phyloP scores from a whole-genome alignment of 2,329 filamentous ascomycete species.

The Fusarium anguioides region DNA sequence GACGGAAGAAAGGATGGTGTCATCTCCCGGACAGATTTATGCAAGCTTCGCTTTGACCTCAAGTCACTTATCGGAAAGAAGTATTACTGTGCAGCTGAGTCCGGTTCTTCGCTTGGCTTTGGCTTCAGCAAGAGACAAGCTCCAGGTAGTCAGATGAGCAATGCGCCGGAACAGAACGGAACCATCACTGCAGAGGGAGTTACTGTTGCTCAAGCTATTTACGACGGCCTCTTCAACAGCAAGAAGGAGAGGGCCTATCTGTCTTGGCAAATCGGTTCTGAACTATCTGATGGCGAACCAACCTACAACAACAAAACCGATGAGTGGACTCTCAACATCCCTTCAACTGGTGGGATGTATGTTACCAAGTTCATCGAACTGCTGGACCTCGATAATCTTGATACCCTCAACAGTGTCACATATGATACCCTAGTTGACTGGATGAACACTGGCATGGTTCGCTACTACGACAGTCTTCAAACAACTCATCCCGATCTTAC shows the following conservation, averaged over 20 bases:
- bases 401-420: background rate
- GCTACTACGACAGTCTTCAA: slow-evolving; percentile 6
- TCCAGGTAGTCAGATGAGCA: background rate
- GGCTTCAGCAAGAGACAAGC: slow-evolving; percentile 7
- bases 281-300: background rate
- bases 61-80: background rate
- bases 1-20: slow-evolving; percentile 12
- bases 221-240: background rate
- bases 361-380: slow-evolving; percentile 9
- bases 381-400: background rate
- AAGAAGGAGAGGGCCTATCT: background rate
- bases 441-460: background rate
- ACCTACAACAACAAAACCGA: background rate
- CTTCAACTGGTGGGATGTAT: background rate
- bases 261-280: background rate
- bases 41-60: slow-evolving; percentile 11
- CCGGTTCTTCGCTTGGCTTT: slow-evolving; percentile 7
- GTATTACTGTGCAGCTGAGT: slow-evolving; percentile 7
- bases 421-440: background rate
- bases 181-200: background rate
- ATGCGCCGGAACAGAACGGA: background rate
- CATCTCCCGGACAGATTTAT: slow-evolving; percentile 3
- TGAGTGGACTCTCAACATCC: slow-evolving; percentile 1
- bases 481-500: slow-evolving; percentile 4
- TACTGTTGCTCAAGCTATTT: slow-evolving; percentile 2